Evolutionary conservation across 202 grass and related monocot genomes (phyloP).

Genomic region (Tripidium arundinaceum): DNA sequence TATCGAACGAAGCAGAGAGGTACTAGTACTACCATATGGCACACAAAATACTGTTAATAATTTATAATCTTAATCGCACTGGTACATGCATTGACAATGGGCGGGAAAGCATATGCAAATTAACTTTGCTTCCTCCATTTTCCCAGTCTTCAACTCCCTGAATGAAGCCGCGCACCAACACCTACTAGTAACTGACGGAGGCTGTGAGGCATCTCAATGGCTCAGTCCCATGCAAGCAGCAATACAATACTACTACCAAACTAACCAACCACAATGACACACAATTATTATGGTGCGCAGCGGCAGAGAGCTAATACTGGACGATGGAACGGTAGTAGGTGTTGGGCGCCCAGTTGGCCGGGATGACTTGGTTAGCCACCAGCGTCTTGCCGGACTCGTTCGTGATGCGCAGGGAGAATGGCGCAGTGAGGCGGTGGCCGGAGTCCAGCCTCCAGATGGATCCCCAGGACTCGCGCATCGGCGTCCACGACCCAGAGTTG

Average conservation of each 20-base stretch:
- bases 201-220: background rate
- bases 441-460: slow-evolving; percentile 60
- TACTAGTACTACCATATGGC: no score
- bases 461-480: slow-evolving; percentile 74
- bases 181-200: background rate
- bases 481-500: slow-evolving; percentile 35
- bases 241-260: background rate
- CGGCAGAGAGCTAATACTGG: slow-evolving; percentile 22
- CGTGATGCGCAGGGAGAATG: slow-evolving; percentile 63
- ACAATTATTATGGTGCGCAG: background rate
- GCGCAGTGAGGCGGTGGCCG: slow-evolving; percentile 30
- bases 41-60: slow-evolving; percentile 19
- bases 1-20: no score
- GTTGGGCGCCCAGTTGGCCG: slow-evolving; percentile 56
- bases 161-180: background rate
- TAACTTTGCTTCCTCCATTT: slow-evolving; percentile 26
- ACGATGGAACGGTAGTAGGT: slow-evolving; percentile 45
- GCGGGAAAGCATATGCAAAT: slow-evolving; percentile 47
- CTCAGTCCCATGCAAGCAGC: background rate
- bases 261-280: background rate
- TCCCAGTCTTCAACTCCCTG: background rate
- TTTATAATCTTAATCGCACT: slow-evolving; percentile 23
- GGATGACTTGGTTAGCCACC: slow-evolving; percentile 60
- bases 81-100: slow-evolving; percentile 21
- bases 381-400: slow-evolving; percentile 47